Conservation (phyloP, 768 basidiomycete species). For the Lentinula aciculospora region DNA sequence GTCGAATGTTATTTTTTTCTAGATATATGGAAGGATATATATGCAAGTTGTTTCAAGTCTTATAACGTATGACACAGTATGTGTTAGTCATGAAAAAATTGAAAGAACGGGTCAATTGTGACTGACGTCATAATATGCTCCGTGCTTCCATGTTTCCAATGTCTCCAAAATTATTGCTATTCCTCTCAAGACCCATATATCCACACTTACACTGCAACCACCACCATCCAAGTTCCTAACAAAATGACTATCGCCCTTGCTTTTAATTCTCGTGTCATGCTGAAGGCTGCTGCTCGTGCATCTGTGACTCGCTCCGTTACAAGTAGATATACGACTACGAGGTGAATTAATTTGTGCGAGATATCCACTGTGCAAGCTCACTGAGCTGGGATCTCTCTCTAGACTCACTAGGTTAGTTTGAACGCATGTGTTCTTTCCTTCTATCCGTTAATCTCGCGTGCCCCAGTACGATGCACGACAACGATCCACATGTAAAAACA, state of each 20-base stretch:
- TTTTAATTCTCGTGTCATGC: background rate
- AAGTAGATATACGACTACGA: background rate
- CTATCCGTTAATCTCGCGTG: background rate
- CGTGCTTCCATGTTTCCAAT: background rate
- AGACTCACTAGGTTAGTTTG: background rate
- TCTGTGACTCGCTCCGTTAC: background rate
- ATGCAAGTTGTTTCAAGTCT: no score
- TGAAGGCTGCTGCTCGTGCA: background rate
- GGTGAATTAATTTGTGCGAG: background rate
- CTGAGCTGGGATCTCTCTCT: no score
- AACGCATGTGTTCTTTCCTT: no score
- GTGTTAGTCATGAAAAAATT: no score
- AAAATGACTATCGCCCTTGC: slow-evolving; percentile 1
- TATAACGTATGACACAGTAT: no score
- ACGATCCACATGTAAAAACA: background rate
- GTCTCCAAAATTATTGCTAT: background rate
- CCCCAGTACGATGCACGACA: slow-evolving; percentile 7
- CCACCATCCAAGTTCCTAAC: background rate
- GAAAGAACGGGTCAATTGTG: no score
- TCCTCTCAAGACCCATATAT: background rate
- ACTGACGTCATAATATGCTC: background rate
- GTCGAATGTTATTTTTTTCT: no score
- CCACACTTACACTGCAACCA: background rate
- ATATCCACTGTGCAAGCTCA: background rate
- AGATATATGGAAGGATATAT: no score